Percentiles rank a stretch among this genome's conserved stretches.
These are phyloP conservation scores for Penicillium angulare DNA, from an alignment of 495 filamentous ascomycete species.

Conservation along the genomic window DNA sequence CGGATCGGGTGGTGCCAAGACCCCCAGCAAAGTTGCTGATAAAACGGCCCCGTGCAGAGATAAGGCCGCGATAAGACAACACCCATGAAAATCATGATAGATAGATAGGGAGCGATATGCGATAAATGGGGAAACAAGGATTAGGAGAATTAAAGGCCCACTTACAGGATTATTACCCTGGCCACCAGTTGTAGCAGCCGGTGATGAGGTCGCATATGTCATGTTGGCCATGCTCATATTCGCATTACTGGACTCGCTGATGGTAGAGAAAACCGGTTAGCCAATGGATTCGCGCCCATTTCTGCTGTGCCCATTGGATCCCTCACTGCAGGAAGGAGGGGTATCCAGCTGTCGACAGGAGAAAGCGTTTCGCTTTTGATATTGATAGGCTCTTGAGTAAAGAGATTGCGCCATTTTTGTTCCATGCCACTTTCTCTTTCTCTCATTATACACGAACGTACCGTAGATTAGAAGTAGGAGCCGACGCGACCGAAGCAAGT, in stretches of 20 bases:
- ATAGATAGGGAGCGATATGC: neutral
- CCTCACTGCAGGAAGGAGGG: constrained; percentile 10
- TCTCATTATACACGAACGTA: constrained; percentile 37
- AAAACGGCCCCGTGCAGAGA: constrained; percentile 25
- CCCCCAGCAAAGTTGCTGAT: constrained; percentile 29
- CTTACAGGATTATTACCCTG: constrained; percentile 67
- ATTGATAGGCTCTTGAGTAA: neutral
- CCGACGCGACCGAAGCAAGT: constrained; percentile 61
- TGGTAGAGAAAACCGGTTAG: constrained; percentile 32
- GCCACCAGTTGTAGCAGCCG: constrained; percentile 65
- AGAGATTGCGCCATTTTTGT: neutral
- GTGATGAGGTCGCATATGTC: constrained; percentile 63
- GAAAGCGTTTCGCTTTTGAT: neutral
- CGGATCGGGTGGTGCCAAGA: constrained; percentile 41
- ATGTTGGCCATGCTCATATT: constrained; percentile 54
- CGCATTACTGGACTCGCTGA: constrained; percentile 51
- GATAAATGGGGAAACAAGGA: neutral
- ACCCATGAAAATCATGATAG: constrained; percentile 19
- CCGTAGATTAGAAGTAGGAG: constrained; percentile 65
- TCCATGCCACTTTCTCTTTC: neutral
- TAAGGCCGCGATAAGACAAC: constrained; percentile 18
- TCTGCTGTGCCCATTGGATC: constrained; percentile 4
- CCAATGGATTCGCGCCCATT: constrained; percentile 16
- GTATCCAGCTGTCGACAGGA: neutral
- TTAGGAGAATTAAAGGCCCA: constrained; percentile 1